Evolutionary conservation across 441 rosid genomes (phyloP).

Genomic region (Adansonia grandidieri): DNA sequence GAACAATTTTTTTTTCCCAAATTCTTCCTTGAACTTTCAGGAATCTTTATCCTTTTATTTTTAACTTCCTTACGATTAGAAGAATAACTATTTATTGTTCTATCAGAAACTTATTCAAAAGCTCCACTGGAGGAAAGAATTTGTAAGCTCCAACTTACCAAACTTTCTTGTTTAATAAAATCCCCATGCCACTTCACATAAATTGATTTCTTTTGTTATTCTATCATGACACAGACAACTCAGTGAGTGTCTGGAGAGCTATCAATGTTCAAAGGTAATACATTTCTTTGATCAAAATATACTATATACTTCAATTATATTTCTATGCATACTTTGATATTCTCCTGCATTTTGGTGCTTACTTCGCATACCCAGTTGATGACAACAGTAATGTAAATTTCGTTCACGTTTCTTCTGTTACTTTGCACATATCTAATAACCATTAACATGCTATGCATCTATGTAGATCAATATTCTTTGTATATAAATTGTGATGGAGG

Average conservation of each 20-base stretch:
- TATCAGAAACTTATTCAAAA: constrained; percentile 45
- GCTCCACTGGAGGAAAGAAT: constrained; percentile 38
- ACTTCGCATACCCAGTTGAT: neutral
- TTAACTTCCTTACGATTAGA: neutral
- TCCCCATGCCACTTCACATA: neutral
- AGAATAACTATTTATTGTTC: constrained; percentile 19
- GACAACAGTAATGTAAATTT: neutral
- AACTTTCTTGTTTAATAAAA: neutral
- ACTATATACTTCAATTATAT: neutral
- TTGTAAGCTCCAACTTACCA: constrained; percentile 36
- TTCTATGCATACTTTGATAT: neutral
- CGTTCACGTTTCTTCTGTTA: neutral
- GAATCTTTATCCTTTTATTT: neutral
- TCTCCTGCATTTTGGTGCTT: neutral
- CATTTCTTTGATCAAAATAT: neutral
- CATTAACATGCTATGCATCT: neutral
- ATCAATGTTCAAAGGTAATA: constrained; percentile 40
- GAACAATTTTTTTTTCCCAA: constrained; percentile 1
- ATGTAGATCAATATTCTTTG: constrained; percentile 36
- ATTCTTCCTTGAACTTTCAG: neutral
- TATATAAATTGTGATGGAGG: constrained; percentile 45
- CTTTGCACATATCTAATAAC: neutral
- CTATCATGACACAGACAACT: constrained; percentile 25
- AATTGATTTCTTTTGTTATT: neutral
- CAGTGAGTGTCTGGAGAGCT: constrained; percentile 27